These are phyloP conservation scores for Metschnikowia koreensis DNA, from an alignment of 805 yeast species.

Conservation along the genomic window DNA sequence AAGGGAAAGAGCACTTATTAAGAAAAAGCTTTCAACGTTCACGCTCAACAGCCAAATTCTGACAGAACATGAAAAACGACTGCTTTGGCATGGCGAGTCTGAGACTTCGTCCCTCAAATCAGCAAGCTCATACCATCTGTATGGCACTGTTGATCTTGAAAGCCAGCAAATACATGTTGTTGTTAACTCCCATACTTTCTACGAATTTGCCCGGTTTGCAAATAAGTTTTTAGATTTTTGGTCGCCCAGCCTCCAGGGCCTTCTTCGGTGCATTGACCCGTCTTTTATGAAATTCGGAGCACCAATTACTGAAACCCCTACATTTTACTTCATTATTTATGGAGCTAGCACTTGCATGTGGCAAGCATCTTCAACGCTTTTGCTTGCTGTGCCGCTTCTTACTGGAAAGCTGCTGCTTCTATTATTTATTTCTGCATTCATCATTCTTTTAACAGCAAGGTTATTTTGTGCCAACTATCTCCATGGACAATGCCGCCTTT, in stretches of 20 bases:
- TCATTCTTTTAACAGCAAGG: slow-evolving; percentile 2
- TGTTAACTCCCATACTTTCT: slow-evolving; percentile 23
- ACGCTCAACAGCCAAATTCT: slow-evolving; percentile 16
- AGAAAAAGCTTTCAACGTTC: slow-evolving; percentile 21
- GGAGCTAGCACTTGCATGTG: slow-evolving; percentile 9
- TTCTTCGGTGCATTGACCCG: slow-evolving; percentile 14
- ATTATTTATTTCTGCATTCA: neutral
- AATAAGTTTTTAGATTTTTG: slow-evolving; percentile 17
- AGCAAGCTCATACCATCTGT: slow-evolving; percentile 8
- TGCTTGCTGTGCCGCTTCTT: slow-evolving; percentile 11
- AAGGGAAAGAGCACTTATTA: slow-evolving; percentile 12
- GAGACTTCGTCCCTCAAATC: slow-evolving; percentile 15
- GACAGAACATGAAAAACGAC: slow-evolving; percentile 8
- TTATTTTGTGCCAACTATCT: slow-evolving; percentile 17
- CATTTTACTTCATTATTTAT: slow-evolving; percentile 9
- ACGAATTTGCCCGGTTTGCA: slow-evolving; percentile 21
- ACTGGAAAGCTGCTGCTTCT: neutral
- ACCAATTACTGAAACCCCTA: slow-evolving; percentile 10
- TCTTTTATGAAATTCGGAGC: slow-evolving; percentile 17
- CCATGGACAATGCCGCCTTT: slow-evolving; percentile 11
- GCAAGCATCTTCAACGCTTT: slow-evolving; percentile 13
- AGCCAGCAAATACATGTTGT: slow-evolving; percentile 1
- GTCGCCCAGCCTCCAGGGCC: slow-evolving; percentile 3
- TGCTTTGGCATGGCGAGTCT: slow-evolving; percentile 4
- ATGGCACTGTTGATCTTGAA: slow-evolving; percentile 20